These are phyloP conservation scores for Schoenoplectus tabernaemontani DNA, from an alignment of 202 grass and related monocot species.

Conservation along the genomic window DNA sequence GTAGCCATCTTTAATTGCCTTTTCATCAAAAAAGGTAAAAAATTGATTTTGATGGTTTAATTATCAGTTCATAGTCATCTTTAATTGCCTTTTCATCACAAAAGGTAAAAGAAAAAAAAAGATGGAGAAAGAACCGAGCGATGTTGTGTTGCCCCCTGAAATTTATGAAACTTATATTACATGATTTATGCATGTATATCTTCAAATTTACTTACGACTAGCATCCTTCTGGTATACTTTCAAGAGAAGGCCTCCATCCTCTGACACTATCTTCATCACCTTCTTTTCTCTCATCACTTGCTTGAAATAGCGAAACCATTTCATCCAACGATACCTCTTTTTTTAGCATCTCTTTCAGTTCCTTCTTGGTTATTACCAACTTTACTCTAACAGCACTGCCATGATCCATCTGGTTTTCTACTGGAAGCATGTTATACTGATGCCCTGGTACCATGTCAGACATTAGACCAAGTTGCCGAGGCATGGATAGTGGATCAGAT, in stretches of 20 bases:
- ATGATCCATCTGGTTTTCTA: not conserved
- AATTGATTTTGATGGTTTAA: not conserved
- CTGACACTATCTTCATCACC: conserved; percentile 12
- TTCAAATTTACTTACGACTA: conserved; percentile 19
- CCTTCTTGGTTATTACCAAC: conserved; percentile 65
- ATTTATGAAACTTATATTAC: not conserved
- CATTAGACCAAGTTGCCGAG: not conserved
- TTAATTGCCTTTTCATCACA: not conserved
- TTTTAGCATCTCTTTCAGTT: conserved; percentile 51
- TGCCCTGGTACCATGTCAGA: conserved; percentile 13
- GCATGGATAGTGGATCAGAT: not conserved
- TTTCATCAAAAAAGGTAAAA: too few species aligned
- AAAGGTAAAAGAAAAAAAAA: not conserved
- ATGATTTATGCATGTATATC: not conserved
- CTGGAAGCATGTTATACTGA: conserved; percentile 3
- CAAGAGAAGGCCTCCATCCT: conserved; percentile 59
- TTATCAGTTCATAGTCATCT: not conserved
- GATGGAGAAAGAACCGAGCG: not conserved
- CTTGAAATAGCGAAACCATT: conserved; percentile 37
- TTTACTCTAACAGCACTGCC: conserved; percentile 40
- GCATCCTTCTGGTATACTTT: conserved; percentile 73
- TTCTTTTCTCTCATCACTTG: not conserved
- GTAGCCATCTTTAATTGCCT: too few species aligned
- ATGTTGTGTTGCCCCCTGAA: not conserved
- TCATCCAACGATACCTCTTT: conserved; percentile 39